A percentile compares a stretch with the other conserved stretches of the same genome.
Evolutionary conservation across 2,329 filamentous ascomycete species (phyloP).

Genomic region (Penicillium sp.): DNA sequence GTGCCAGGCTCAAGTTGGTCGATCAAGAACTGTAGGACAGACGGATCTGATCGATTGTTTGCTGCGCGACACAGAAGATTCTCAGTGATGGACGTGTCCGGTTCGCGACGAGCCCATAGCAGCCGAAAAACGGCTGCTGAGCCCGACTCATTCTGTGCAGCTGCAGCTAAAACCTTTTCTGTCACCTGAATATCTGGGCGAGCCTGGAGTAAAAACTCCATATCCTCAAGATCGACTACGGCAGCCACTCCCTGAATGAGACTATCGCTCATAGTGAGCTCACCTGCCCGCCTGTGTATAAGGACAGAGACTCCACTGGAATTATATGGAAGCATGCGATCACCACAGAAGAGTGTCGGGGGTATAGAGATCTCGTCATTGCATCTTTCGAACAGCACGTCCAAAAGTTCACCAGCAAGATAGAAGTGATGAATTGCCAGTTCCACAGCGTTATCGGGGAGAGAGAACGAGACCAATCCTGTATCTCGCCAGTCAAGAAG

Average conservation of each 20-base stretch:
- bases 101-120: not conserved
- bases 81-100: not conserved
- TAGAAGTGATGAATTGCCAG: not conserved
- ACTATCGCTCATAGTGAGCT: not conserved
- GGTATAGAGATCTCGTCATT: not conserved
- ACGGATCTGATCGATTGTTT: not conserved
- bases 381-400: not conserved
- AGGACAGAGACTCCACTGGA: not conserved
- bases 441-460: not conserved
- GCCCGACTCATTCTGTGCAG: not conserved
- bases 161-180: not conserved
- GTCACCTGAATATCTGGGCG: not conserved
- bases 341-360: not conserved
- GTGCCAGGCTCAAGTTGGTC: not conserved
- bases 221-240: not conserved
- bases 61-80: not conserved
- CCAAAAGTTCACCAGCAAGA: not conserved
- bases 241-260: not conserved
- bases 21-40: not conserved
- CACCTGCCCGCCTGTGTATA: not conserved
- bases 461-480: not conserved
- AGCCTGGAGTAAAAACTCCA: not conserved
- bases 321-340: not conserved
- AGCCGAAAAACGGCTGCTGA: not conserved
- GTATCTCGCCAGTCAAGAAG: not conserved